Base-by-base conservation (phyloP, 257 asterid genomes). In the Rubia yunnanensis region DNA sequence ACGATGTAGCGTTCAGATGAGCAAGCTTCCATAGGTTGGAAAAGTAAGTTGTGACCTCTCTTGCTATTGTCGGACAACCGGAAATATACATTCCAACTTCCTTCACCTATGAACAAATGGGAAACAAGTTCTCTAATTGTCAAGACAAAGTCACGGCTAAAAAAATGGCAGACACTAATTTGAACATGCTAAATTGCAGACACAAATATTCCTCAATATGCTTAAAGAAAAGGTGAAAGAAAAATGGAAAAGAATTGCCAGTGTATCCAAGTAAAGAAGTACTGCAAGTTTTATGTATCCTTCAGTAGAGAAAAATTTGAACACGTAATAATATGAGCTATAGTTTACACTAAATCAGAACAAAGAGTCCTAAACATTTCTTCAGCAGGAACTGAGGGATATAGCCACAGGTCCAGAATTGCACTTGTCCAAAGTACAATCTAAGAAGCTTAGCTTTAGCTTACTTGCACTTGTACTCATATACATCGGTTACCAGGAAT, bases 21-120 rank as follows among this genome's bases (percentile, higher is more conserved):
- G 91, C 89, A 71, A 89, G 87, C 74, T 80, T 81, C 94, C 94
- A 87, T 52, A 89, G 84, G 77, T 87, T 87, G 77, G 85, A 71
- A 65, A 67, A 87, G 78, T 89, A 89, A 57, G 59, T 70, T 73
- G 78, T 79, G 24, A 87, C 83, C 54, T 76, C 71, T 79, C 80
- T 68, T 14, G 81, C 95, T 52, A 89, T 78, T 48, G 65, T 68
- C 56, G 88, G 88, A 68, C 97, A 89, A 69, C 82, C 86, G 68
- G 78, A 85, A 65, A 89, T 84, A 81, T 89, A 87, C 49, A 87
- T 75, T 55, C 95, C 97, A 27, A 89, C 74, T 82, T 89, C 97
- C 85, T 87, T 89, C 58, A 89, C 95, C 97, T 89, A 64, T 55
- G 73, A 62, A 20, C 66, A 59, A 28, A 70, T 63, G 48, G 48